Base-by-base conservation (phyloP, 2,329 filamentous ascomycete genomes). In the Diatrype stigma region DNA sequence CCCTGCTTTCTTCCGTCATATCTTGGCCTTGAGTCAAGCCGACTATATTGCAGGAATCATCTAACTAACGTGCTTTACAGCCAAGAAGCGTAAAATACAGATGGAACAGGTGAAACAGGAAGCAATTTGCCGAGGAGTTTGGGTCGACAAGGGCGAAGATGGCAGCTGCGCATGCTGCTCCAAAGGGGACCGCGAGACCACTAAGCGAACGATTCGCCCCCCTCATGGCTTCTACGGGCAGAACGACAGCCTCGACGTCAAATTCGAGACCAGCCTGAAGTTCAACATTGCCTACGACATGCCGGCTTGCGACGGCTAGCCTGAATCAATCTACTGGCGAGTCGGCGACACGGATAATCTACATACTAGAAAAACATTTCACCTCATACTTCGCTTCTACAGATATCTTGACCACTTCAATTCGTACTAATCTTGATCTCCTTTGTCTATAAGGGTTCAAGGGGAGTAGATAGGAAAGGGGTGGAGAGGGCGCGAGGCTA, bases 131-230 rank as follows among this genome's bases (percentile, higher is more conserved):
- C 48, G 42, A 3, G 58, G 60, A 2, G 51, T 44, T 1, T 66
- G 59, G 51, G 37, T 58, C 23, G 63, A 66, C 12, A 60, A 47
- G 38, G 22, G 57, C 8, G 28, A 56, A 8, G 46, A 52, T 3
- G 42, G 51, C 42, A 21, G 23, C 17, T 67, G 65, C 46, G 59
- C 55, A 2, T 67, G 65, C 53, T 67, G 65, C 42, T 51, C 50
- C 26, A 53, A 52, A 17, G 53, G 56, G 11, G 62, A 65, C 48
- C 50, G 57, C 6, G 51, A 60, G 42, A 50, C 53, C 35, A 46
- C 57, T 16, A 50, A 37, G 37, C 46, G 40, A 21, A 2, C 14
- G 22, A n/a, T 19, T 5, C 16, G 16, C 2, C 7, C 40, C 12
- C 21, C 11, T 12, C 6, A 44, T 22, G 0, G 21, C 14, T 21